Percentiles rank a stretch among this genome's conserved stretches.
These are phyloP conservation scores for Lipomyces lipofer DNA, from an alignment of 805 yeast species.

Conservation along the genomic window DNA sequence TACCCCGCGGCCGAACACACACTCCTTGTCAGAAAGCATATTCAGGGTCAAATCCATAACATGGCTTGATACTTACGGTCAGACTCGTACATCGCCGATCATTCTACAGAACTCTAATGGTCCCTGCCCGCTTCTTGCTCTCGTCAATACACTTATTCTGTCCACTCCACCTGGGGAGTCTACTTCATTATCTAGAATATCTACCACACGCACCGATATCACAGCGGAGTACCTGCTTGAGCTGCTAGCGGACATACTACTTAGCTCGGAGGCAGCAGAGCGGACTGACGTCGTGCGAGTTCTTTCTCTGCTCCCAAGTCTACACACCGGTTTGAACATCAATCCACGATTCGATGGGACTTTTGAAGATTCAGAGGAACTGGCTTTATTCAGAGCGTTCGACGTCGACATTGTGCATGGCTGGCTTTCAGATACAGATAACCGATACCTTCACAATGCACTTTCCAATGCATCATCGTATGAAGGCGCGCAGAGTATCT, in stretches of 20 bases:
- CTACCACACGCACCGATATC: slow-evolving; percentile 33
- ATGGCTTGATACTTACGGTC: slow-evolving; percentile 24
- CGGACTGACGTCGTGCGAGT: slow-evolving; percentile 42
- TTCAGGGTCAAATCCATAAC: slow-evolving; percentile 21
- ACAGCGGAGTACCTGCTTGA: slow-evolving; percentile 48
- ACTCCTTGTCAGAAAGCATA: slow-evolving; percentile 18
- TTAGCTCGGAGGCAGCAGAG: slow-evolving; percentile 35
- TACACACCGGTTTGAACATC: slow-evolving; percentile 70
- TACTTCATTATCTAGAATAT: slow-evolving; percentile 12
- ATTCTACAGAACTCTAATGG: slow-evolving; percentile 80
- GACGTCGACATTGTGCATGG: slow-evolving; percentile 74
- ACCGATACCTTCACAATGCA: slow-evolving; percentile 40
- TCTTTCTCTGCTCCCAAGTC: slow-evolving; percentile 57
- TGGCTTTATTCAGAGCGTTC: slow-evolving; percentile 58
- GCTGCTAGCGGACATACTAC: slow-evolving; percentile 51
- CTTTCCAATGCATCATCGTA: slow-evolving; percentile 49
- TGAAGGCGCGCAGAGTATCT: slow-evolving; percentile 60
- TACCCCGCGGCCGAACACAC: too few relatives aligned
- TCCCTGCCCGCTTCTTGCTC: slow-evolving; percentile 82
- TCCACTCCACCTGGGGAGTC: slow-evolving; percentile 40
- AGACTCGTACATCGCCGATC: slow-evolving; percentile 40
- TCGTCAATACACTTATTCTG: slow-evolving; percentile 67
- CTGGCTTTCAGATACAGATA: slow-evolving; percentile 59
- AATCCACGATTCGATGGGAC: slow-evolving; percentile 69
- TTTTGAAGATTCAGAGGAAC: slow-evolving; percentile 55